phyloP scores from a whole-genome alignment of 2,329 filamentous ascomycete species.

The Thelonectria discophora region DNA sequence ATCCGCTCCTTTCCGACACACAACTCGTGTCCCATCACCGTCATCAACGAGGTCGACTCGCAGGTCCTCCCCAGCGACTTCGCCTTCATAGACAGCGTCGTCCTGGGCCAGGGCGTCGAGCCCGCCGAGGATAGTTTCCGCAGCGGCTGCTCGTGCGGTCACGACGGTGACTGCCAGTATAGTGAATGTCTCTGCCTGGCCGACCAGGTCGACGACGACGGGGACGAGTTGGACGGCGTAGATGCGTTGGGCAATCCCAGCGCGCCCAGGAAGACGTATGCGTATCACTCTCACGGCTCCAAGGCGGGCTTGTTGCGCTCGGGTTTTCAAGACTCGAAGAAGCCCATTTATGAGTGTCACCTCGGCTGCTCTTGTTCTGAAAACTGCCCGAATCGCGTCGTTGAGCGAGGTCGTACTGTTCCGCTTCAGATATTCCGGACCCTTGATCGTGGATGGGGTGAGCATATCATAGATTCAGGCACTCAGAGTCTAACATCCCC shows the following conservation, averaged over 20 bases:
- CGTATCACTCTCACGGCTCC: slow-evolving; percentile 68
- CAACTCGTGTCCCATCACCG: slow-evolving; percentile 61
- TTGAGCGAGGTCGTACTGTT: slow-evolving; percentile 76
- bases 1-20: slow-evolving; percentile 63
- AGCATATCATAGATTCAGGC: slow-evolving; percentile 37
- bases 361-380: slow-evolving; percentile 70
- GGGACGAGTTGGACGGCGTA: slow-evolving; percentile 57
- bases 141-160: slow-evolving; percentile 73
- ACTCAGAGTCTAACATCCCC: too few species aligned
- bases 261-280: slow-evolving; percentile 58
- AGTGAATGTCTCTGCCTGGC: slow-evolving; percentile 75
- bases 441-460: slow-evolving; percentile 77
- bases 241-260: slow-evolving; percentile 34
- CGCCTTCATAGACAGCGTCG: slow-evolving; percentile 71
- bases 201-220: slow-evolving; percentile 62
- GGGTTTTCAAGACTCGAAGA: slow-evolving; percentile 60
- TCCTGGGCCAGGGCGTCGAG: slow-evolving; percentile 68
- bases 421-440: slow-evolving; percentile 83
- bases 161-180: slow-evolving; percentile 73
- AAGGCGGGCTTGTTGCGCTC: slow-evolving; percentile 63
- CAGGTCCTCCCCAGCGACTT: slow-evolving; percentile 69
- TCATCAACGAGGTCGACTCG: slow-evolving; percentile 71
- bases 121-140: slow-evolving; percentile 69
- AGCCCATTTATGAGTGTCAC: slow-evolving; percentile 84
- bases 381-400: slow-evolving; percentile 77